Evolutionary conservation across 257 asterid species (phyloP).

Genomic region (Solanum peruvianum): DNA sequence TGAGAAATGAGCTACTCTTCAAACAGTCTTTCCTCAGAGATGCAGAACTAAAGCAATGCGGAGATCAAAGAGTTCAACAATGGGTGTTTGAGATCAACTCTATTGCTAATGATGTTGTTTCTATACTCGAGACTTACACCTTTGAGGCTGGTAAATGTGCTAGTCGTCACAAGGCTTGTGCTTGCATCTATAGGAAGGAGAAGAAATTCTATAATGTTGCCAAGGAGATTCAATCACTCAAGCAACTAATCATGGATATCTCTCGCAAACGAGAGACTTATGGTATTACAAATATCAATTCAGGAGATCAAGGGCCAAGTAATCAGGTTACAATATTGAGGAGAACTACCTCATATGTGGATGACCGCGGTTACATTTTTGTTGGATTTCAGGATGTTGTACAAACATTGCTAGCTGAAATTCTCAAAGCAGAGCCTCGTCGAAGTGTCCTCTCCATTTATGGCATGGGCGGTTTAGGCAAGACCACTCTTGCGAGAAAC

Average conservation of each 20-base stretch:
- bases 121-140: no score
- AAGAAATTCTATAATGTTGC: not conserved
- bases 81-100: no score
- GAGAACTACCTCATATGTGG: not conserved
- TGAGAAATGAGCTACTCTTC: not conserved
- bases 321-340: not conserved
- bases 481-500: not conserved
- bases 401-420: not conserved
- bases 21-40: no score
- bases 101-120: no score
- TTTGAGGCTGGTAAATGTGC: no score
- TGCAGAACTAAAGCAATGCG: no score
- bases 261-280: no score
- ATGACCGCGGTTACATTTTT: not conserved
- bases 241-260: not conserved
- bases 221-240: not conserved
- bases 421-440: not conserved
- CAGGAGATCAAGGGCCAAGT: not conserved
- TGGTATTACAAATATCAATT: not conserved
- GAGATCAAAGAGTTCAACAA: no score
- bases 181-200: no score
- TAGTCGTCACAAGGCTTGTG: no score
- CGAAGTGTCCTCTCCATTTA: not conserved
- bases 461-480: constrained; percentile 4
- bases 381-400: not conserved